phyloP scores from a whole-genome alignment of 331 rosid genomes.

The Spiraea crenata region DNA sequence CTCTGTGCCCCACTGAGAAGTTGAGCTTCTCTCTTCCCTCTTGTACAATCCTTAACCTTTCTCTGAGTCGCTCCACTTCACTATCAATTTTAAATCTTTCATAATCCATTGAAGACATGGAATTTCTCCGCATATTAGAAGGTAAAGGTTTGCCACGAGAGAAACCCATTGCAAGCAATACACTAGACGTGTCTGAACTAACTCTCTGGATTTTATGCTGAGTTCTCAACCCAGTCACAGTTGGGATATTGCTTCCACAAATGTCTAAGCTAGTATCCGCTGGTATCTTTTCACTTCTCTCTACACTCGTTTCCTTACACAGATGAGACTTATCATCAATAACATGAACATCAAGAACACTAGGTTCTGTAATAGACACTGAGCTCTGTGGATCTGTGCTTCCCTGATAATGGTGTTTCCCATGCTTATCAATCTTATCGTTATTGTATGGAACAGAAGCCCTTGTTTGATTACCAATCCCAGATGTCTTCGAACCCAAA shows the following conservation, averaged over 20 bases:
- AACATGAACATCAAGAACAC: conserved; percentile 40
- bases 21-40: conserved; percentile 53
- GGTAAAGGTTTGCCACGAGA: conserved; percentile 20
- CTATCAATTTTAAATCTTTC: conserved; percentile 47
- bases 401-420: conserved; percentile 16
- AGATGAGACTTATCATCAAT: conserved; percentile 25
- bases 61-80: conserved; percentile 53
- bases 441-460: background rate
- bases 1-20: conserved; percentile 33
- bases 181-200: conserved; percentile 28
- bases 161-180: conserved; percentile 27
- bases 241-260: conserved; percentile 19
- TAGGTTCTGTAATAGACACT: conserved; percentile 13
- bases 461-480: conserved; percentile 8
- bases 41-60: conserved; percentile 44
- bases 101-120: conserved; percentile 49
- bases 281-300: conserved; percentile 23
- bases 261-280: conserved; percentile 4
- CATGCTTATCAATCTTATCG: background rate
- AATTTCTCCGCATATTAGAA: conserved; percentile 37
- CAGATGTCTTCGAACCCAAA: conserved; percentile 1
- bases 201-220: conserved; percentile 24
- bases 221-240: conserved; percentile 15
- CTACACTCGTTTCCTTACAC: conserved; percentile 5
- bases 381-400: conserved; percentile 4